Evolutionary conservation across 2,329 filamentous ascomycete species (phyloP), one percentile per base, ranked within the genome.

Genomic region (Clarireedia paspali): DNA sequence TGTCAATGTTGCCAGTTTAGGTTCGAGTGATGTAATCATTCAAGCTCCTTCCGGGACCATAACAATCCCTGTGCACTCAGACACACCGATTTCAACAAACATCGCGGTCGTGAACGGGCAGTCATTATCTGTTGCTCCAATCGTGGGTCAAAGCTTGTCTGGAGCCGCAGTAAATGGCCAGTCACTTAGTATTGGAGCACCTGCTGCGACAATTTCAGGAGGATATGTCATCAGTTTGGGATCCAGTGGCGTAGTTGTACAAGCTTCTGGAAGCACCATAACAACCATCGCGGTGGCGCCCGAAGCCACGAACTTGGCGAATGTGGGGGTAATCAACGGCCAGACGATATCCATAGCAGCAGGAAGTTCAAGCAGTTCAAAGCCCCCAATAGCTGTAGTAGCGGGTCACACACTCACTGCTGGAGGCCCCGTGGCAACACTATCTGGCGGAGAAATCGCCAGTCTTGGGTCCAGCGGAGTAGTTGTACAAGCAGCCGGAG

Each of bases 151-250:
- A 20, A 51, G 53, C 2, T 44, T 34, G 3, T 55, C 51, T 5
- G 46, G 42, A 7, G 52, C 54, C 7, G 27, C 51, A 3, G 52
- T 60, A 17, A 50, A 40, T 5, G 48, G 45, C n/a, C 54, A 60
- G 26, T 59, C 52, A 17, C n/a, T 56, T 20, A 57, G 30, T 12
- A 24, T 57, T 20, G 59, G 53, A 20, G 58, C 57, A 3, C n/a
- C 53, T 17, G n/a, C 48, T 4, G 50, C 48, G 1, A 59, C 57
- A 1, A 20, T 60, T 3, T 17, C 50, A 17, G 52, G 49, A 20
- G 54, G 56, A 17, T 23, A 60, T 42, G 53, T 62, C 14, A 55
- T 54, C 2, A 57, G 49, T 50, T 40, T 60, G 14, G 59, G 51
- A 15, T 15, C 58, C 4, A 57, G 48, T 47, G 59, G 57, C 14